phyloP scores from a whole-genome alignment of 2,329 filamentous ascomycete species.

The Cladophialophora exuberans region DNA sequence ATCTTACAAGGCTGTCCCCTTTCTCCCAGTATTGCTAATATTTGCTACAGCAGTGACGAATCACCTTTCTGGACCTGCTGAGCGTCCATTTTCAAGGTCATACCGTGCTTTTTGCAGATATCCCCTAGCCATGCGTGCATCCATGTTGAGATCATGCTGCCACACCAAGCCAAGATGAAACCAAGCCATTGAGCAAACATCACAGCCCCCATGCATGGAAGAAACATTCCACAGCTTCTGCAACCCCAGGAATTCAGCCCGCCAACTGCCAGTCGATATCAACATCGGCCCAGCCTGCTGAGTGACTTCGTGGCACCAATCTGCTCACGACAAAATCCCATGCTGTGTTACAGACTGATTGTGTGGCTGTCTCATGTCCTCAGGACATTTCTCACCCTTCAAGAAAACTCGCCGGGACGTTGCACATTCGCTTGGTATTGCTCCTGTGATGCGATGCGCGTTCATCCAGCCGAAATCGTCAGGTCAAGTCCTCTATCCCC shows the following conservation, averaged over 20 bases:
- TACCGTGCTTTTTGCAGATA: background rate
- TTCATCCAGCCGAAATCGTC: background rate
- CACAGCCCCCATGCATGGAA: background rate
- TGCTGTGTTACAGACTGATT: constrained; percentile 18
- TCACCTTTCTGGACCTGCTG: background rate
- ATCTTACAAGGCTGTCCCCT: background rate
- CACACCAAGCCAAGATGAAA: constrained; percentile 7
- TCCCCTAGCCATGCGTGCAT: constrained; percentile 1
- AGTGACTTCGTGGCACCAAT: constrained; percentile 19
- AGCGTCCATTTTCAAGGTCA: background rate
- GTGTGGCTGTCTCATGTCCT: constrained; percentile 7
- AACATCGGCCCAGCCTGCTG: constrained; percentile 9
- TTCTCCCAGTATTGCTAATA: too few species aligned
- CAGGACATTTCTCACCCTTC: background rate
- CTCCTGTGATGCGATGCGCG: constrained; percentile 5
- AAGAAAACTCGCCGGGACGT: background rate
- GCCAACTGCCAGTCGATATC: constrained; percentile 19
- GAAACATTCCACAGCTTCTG: constrained; percentile 12
- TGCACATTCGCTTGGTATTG: constrained; percentile 17
- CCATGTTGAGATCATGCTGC: constrained; percentile 11
- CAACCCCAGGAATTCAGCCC: constrained; percentile 3
- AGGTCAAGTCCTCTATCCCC: background rate
- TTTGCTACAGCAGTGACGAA: background rate
- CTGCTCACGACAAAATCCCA: constrained; percentile 2
- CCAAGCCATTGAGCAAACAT: constrained; percentile 9